Evolutionary conservation across 495 filamentous ascomycete species (phyloP).

Genomic region (Aspergillus baeticus): DNA sequence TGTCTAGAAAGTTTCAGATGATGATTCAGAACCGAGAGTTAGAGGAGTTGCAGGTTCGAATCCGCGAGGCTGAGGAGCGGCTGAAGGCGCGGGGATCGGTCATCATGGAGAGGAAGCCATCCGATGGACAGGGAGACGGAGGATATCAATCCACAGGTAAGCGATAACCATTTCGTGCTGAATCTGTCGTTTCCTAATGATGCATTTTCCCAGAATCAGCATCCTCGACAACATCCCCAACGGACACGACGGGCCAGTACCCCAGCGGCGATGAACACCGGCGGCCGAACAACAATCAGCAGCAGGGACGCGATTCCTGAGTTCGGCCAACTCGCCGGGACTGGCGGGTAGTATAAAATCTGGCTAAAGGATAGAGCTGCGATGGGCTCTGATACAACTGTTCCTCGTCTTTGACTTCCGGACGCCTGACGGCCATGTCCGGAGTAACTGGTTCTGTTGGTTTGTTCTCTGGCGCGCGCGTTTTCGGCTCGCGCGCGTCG

Average conservation of each 20-base stretch:
- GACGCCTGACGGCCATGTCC: constrained; percentile 17
- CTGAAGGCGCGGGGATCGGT: constrained; percentile 54
- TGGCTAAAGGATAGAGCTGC: constrained; percentile 16
- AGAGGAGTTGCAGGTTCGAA: constrained; percentile 76
- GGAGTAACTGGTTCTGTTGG: constrained; percentile 21
- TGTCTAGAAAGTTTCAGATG: constrained; percentile 64
- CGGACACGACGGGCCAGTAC: constrained; percentile 22
- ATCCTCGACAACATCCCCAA: constrained; percentile 22
- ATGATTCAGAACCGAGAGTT: constrained; percentile 75
- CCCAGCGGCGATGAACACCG: constrained; percentile 26
- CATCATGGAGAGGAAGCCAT: constrained; percentile 6
- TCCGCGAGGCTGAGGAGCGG: constrained; percentile 81
- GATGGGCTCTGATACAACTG: constrained; percentile 17
- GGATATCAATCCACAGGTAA: constrained; percentile 25
- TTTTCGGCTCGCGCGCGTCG: constrained; percentile 8
- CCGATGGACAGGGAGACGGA: constrained; percentile 11
- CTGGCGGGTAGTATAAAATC: constrained; percentile 16
- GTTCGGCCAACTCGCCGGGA: constrained; percentile 7
- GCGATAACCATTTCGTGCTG: not conserved
- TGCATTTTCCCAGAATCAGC: constrained; percentile 13
- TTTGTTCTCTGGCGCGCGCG: constrained; percentile 10
- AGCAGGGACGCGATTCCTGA: constrained; percentile 21
- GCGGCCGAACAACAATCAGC: constrained; percentile 3
- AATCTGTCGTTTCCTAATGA: constrained; percentile 6
- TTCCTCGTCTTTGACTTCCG: constrained; percentile 14